phyloP scores from a whole-genome alignment of 2,329 filamentous ascomycete species.

The Trichoderma afroharzianum region DNA sequence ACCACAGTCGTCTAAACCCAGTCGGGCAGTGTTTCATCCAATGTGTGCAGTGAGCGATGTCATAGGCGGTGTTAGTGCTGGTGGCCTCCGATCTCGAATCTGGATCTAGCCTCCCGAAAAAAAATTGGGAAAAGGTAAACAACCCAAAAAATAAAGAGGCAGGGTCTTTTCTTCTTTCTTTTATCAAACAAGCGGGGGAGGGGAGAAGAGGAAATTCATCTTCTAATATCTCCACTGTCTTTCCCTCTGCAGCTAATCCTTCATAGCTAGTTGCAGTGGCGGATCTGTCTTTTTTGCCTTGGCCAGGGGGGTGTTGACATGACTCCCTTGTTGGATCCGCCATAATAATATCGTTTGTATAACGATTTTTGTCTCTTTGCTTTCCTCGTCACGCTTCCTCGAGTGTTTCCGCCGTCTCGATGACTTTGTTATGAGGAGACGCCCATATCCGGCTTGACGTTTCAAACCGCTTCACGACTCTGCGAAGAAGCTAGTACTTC shows the following conservation, averaged over 20 bases:
- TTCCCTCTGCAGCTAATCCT: neutral
- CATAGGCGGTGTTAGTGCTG: neutral
- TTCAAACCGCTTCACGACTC: neutral
- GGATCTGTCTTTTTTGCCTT: neutral
- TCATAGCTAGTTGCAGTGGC: neutral
- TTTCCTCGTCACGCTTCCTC: neutral
- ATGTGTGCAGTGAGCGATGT: neutral
- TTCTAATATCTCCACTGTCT: neutral
- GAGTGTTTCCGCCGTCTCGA: neutral
- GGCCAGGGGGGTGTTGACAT: slow-evolving; percentile 1
- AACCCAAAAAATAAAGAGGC: neutral
- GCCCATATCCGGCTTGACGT: neutral
- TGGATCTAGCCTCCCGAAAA: neutral
- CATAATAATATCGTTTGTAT: neutral
- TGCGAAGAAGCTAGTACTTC: neutral
- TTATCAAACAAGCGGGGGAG: neutral
- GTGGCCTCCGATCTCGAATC: slow-evolving; percentile 8
- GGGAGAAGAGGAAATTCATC: neutral
- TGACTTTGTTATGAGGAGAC: neutral
- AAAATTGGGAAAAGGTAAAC: neutral
- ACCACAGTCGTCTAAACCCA: neutral
- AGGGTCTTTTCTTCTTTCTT: neutral
- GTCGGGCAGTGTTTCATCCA: neutral
- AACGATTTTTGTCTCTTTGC: neutral
- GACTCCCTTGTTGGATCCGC: neutral